These are phyloP conservation scores for Ilyonectria mors-panacis DNA, from an alignment of 2,329 filamentous ascomycete genomes.

Conservation along the genomic window DNA sequence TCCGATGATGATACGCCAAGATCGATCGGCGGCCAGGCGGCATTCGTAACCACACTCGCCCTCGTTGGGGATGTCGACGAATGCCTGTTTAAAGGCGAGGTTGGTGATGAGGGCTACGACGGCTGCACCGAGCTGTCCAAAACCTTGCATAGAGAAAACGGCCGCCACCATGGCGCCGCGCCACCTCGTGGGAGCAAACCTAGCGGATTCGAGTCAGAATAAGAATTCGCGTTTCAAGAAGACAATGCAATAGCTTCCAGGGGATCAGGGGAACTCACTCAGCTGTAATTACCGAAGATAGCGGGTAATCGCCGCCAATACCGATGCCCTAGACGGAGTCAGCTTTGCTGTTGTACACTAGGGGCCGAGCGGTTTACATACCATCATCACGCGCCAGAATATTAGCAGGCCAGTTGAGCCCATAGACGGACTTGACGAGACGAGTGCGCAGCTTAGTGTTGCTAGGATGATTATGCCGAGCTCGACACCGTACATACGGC, in stretches of 20 bases:
- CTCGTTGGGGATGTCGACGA: slow-evolving; percentile 58
- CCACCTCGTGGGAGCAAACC: slow-evolving; percentile 86
- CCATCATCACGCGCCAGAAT: slow-evolving; percentile 84
- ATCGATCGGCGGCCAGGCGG: slow-evolving; percentile 80
- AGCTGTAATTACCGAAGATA: slow-evolving; percentile 85
- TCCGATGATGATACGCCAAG: slow-evolving; percentile 86
- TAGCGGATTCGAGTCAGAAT: slow-evolving; percentile 49
- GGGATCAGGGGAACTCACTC: slow-evolving; percentile 63
- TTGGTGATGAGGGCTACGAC: slow-evolving; percentile 80
- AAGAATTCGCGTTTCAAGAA: slow-evolving; percentile 12
- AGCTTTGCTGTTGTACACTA: slow-evolving; percentile 14
- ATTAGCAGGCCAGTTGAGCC: slow-evolving; percentile 74
- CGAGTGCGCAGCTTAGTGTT: slow-evolving; percentile 77
- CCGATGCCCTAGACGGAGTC: slow-evolving; percentile 70
- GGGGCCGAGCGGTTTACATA: slow-evolving; percentile 46
- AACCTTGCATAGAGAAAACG: slow-evolving; percentile 88
- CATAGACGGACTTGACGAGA: slow-evolving; percentile 73
- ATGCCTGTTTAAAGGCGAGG: slow-evolving; percentile 71
- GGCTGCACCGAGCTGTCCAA: slow-evolving; percentile 82
- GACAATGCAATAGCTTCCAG: slow-evolving; percentile 31
- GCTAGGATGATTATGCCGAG: slow-evolving; percentile 80
- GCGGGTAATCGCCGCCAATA: slow-evolving; percentile 86
- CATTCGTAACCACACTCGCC: slow-evolving; percentile 73
- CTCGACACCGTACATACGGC: slow-evolving; percentile 87
- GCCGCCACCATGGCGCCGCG: slow-evolving; percentile 87